phyloP scores from a whole-genome alignment of 148 eudicot species.

The Diospyros lotus region DNA sequence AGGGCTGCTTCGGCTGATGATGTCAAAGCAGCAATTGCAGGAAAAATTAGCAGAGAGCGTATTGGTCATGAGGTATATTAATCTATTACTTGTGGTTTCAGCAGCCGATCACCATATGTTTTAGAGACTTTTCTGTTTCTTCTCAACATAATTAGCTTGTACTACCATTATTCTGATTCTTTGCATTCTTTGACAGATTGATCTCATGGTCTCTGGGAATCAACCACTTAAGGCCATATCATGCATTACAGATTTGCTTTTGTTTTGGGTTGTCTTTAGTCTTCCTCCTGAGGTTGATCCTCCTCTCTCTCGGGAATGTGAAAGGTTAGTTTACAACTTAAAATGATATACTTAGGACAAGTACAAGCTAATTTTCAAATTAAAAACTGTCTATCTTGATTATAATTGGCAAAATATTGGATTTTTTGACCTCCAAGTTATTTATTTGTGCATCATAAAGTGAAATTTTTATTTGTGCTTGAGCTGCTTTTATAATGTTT shows the following conservation, averaged over 20 bases:
- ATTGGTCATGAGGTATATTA: constrained; percentile 86
- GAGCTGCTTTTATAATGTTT: no score
- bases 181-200: constrained; percentile 48
- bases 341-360: no score
- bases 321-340: constrained; percentile 42
- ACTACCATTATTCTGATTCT: not conserved
- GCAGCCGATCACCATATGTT: not conserved
- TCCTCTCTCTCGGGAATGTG: constrained; percentile 41
- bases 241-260: constrained; percentile 51
- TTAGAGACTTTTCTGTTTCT: not conserved
- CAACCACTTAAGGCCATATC: constrained; percentile 72
- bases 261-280: constrained; percentile 77
- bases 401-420: no score
- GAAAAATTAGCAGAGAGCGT: constrained; percentile 94
- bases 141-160: not conserved
- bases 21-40: constrained; percentile 76
- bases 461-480: no score
- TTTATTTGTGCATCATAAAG: no score
- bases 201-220: constrained; percentile 90
- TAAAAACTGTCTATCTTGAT: no score
- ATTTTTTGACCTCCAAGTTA: no score
- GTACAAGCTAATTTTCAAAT: no score
- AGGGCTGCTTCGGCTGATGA: constrained; percentile 78
- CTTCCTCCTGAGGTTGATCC: constrained; percentile 60
- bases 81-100: not conserved